Evolutionary conservation across 116 monocot species (phyloP).

Genomic region (Thalassia testudinum): DNA sequence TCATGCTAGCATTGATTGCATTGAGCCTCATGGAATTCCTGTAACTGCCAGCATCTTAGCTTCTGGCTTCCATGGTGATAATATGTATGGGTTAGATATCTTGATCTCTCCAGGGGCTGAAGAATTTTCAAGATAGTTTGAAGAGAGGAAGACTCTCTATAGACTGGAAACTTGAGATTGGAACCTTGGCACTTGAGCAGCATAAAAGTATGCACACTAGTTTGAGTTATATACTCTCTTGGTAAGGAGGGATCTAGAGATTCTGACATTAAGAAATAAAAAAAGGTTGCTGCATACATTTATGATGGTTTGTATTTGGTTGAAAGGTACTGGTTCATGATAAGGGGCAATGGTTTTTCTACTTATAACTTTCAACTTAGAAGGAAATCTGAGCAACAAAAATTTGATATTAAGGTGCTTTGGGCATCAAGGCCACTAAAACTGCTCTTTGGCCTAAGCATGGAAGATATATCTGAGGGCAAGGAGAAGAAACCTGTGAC

Average conservation of each 20-base stretch:
- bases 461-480: too few relatives aligned
- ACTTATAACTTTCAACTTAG: too few relatives aligned
- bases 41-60: constrained; percentile 48
- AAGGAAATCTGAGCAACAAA: too few relatives aligned
- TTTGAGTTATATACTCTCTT: constrained; percentile 43
- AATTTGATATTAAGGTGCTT: too few relatives aligned
- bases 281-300: too few relatives aligned
- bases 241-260: constrained; percentile 1
- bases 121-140: not conserved
- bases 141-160: not conserved
- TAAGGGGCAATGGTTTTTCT: too few relatives aligned
- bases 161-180: constrained; percentile 21
- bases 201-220: constrained; percentile 26
- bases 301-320: too few relatives aligned
- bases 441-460: too few relatives aligned
- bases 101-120: constrained; percentile 27
- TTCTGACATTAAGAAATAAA: constrained; percentile 10
- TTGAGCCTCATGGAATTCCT: constrained; percentile 3
- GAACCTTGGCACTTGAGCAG: constrained; percentile 45
- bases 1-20: constrained; percentile 44
- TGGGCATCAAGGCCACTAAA: too few relatives aligned
- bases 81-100: constrained; percentile 13
- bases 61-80: constrained; percentile 29
- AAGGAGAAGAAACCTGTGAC: too few relatives aligned
- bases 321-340: too few relatives aligned